Evolutionary conservation across 768 basidiomycete genomes (phyloP).

Genomic region (Suillus sp.): DNA sequence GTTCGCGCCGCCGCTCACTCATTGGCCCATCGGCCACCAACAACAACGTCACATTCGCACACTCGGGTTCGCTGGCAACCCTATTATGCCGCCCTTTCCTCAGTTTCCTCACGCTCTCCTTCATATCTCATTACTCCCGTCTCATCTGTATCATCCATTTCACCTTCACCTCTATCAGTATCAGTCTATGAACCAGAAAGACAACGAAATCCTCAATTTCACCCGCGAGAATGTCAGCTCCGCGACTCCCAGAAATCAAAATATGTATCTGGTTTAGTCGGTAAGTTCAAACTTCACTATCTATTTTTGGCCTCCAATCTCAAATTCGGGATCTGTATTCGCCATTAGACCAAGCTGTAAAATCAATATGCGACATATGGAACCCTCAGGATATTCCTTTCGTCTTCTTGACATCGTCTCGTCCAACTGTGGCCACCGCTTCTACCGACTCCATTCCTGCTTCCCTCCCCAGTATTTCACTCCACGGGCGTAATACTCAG

Average conservation of each 20-base stretch:
- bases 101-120: slow-evolving; percentile 39
- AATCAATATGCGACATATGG: slow-evolving; percentile 79
- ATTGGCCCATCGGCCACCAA: slow-evolving; percentile 67
- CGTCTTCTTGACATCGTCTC: slow-evolving; percentile 48
- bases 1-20: slow-evolving; percentile 45
- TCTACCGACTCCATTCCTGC: slow-evolving; percentile 11
- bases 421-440: slow-evolving; percentile 25
- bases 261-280: slow-evolving; percentile 68
- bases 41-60: slow-evolving; percentile 53
- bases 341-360: slow-evolving; percentile 72
- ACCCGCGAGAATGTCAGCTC: slow-evolving; percentile 36
- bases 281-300: slow-evolving; percentile 44
- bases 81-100: slow-evolving; percentile 52
- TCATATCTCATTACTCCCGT: slow-evolving; percentile 61
- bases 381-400: slow-evolving; percentile 71
- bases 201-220: slow-evolving; percentile 34
- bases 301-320: slow-evolving; percentile 17
- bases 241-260: slow-evolving; percentile 59
- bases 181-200: slow-evolving; percentile 40
- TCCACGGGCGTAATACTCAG: slow-evolving; percentile 39
- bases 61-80: slow-evolving; percentile 78
- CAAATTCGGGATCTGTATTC: slow-evolving; percentile 16
- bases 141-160: slow-evolving; percentile 51
- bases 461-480: slow-evolving; percentile 6
- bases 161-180: slow-evolving; percentile 40